Evolutionary conservation across 768 basidiomycete genomes (phyloP), one percentile per base, ranked within the genome.

Genomic region (Galerina sulciceps): DNA sequence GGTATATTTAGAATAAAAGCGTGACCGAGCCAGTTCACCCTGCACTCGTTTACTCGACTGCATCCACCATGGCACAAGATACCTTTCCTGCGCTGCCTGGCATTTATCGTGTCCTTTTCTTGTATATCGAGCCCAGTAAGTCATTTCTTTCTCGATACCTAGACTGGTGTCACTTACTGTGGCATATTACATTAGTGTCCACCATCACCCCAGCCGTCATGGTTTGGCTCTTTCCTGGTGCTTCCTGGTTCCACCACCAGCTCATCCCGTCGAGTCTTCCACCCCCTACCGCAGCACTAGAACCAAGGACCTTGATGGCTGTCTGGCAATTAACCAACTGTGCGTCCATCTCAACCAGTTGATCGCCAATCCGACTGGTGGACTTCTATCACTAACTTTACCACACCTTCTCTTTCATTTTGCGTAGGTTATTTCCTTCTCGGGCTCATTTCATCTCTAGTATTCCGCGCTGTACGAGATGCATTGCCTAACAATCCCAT

Each of bases 311-410:
- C 6, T 75, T 72, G 14, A 88, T 89, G 82, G 82, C 81, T 15
- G 79, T 90, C 55, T 85, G 84, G 79, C 90, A 91, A 63, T 73
- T 91, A 10, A 83, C 80, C 31, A 90, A 88, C 59, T 87, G 89
- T 88, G 59, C 46, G 82, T 65, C 22, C 41, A 11, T 13, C 10
- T 42, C 8, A 40, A 14, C 34, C 50, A 45, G n/a, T 36, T 41
- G 37, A 5, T 31, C 26, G 26, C 26, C 26, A 8, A 31, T 8
- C 26, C 26, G 8, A 8, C 26, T 31, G 8, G 26, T 31, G 26
- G 26, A 31, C 4, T 31, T 31, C 26, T 31, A 8, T 31, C 26
- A 31, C 8, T 31, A 8, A 31, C 26, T 31, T 31, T 31, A 40
- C 44, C 26, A 38, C 10, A 23, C 23, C 36, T 48, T 13, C 8